These are phyloP conservation scores for Zasmidium citrigriseum DNA, from an alignment of 2,329 filamentous ascomycete genomes.

Conservation along the genomic window DNA sequence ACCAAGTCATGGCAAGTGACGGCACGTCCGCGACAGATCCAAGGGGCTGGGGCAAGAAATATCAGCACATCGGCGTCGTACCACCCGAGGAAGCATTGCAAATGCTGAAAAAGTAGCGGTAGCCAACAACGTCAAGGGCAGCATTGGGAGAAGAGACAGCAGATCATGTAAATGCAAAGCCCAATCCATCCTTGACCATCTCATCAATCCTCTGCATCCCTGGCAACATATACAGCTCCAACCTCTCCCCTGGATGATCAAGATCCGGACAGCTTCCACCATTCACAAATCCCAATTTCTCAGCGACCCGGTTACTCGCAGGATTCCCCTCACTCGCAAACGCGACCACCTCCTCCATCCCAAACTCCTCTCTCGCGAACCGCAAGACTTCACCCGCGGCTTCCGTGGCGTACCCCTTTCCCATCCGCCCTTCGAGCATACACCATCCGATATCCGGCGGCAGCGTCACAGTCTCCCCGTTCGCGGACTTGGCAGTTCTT, in stretches of 20 bases:
- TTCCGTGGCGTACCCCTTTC: not conserved
- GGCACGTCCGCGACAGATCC: constrained; percentile 16
- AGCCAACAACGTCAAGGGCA: too few species aligned
- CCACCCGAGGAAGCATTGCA: constrained; percentile 15
- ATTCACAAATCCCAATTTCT: not conserved
- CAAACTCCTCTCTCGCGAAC: not conserved
- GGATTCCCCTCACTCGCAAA: not conserved
- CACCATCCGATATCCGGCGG: not conserved
- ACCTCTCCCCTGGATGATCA: too few species aligned
- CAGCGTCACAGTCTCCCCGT: not conserved
- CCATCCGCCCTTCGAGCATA: not conserved
- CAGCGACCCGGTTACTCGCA: not conserved
- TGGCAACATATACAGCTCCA: too few species aligned
- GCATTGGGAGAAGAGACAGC: not conserved
- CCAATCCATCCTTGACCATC: too few species aligned
- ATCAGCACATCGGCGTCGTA: constrained; percentile 29
- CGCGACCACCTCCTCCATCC: not conserved
- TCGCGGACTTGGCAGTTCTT: not conserved
- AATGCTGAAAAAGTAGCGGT: constrained; percentile 9
- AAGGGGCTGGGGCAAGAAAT: constrained; percentile 28
- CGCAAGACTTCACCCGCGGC: not conserved
- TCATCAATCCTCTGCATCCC: too few species aligned
- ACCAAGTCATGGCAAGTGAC: constrained; percentile 8
- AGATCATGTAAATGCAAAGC: not conserved
- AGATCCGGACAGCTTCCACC: not conserved